These are phyloP conservation scores for Claviceps monticola DNA, from an alignment of 2,329 filamentous ascomycete genomes.

Conservation along the genomic window DNA sequence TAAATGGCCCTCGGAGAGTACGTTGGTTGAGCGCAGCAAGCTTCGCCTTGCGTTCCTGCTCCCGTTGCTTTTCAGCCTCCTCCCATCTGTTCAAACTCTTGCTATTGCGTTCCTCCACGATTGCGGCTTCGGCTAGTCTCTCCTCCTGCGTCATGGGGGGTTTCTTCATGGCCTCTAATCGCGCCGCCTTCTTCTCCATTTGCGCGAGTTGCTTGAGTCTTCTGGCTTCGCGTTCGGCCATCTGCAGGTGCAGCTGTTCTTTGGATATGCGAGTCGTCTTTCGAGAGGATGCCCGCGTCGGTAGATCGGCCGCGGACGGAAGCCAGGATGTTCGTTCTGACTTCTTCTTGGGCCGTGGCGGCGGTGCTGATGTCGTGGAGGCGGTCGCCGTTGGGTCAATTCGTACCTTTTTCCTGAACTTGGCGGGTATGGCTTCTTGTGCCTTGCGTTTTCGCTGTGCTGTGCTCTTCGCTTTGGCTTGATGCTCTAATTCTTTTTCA, in stretches of 20 bases:
- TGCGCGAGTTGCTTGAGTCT: constrained; percentile 55
- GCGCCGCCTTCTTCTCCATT: constrained; percentile 56
- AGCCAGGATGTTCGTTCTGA: constrained; percentile 47
- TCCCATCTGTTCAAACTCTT: constrained; percentile 92
- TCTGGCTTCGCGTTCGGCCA: constrained; percentile 58
- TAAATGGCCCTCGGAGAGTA: constrained; percentile 74
- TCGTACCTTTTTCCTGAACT: constrained; percentile 62
- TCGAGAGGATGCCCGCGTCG: constrained; percentile 43
- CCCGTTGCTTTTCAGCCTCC: constrained; percentile 75
- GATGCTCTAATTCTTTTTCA: constrained; percentile 71
- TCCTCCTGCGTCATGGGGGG: constrained; percentile 79
- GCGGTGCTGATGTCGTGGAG: constrained; percentile 24
- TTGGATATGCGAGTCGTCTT: constrained; percentile 45
- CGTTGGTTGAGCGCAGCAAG: constrained; percentile 79
- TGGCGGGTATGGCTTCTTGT: constrained; percentile 57
- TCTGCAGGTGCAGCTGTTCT: constrained; percentile 52
- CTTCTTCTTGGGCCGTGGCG: constrained; percentile 43
- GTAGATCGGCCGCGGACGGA: constrained; percentile 38
- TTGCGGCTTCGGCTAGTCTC: constrained; percentile 65
- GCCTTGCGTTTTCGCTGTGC: constrained; percentile 69
- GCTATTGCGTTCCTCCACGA: constrained; percentile 73
- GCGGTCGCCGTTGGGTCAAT: constrained; percentile 41
- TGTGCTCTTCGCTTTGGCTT: constrained; percentile 53
- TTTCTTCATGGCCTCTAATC: constrained; percentile 60
- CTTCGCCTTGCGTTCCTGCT: constrained; percentile 69